Base-by-base conservation (phyloP, 148 eudicot species). In the Silene latifolia region DNA sequence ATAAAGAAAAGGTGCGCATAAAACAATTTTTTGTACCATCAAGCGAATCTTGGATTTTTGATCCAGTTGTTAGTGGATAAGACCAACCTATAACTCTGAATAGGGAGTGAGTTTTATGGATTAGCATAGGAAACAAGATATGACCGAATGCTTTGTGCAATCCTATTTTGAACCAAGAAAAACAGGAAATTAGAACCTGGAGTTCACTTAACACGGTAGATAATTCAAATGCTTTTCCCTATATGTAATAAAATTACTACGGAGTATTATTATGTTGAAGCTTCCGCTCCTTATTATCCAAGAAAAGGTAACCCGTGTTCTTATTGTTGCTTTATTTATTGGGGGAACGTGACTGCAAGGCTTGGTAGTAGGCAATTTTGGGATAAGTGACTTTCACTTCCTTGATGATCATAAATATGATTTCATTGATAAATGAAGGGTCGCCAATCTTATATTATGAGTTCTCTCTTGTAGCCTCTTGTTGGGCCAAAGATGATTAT, bases 351-450 rank as follows among this genome's bases (percentile, higher is more conserved):
- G 71, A 44, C 24, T 42, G 71, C 54, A n/a, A 42, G 10, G 20
- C 24, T 19, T 27, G 27, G 53, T 20, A 19, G 15, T 42, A 67
- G 54, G 42, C 71, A 42, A 67, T 29, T 7, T n/a, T 32, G 6
- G 25, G 23, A 8, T 42, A n/a, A 44, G 51, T n/a, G 70, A 42
- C 70, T 65, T 65, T 29, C 69, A 65, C 51, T 39, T 67, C 46
- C 54, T 4, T 20, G 53, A 42, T 44, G 24, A 3, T 21, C 15
- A 12, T 44, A 29, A 17, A 66, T 67, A 42, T 19, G 42, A 7
- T 42, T 67, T 67, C 19, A 11, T 51, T 19, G 32, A 23, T 62
- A 62, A 9, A 21, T 10, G 65, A 35, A 18, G 39, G 69, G 12
- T 25, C 1, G 4, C 46, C 69, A 65, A 65, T 15, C 8, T 32